A percentile compares a stretch with the other conserved stretches of the same genome.
Conservation (phyloP, 768 basidiomycete genomes). For the Exidia glandulosa region DNA sequence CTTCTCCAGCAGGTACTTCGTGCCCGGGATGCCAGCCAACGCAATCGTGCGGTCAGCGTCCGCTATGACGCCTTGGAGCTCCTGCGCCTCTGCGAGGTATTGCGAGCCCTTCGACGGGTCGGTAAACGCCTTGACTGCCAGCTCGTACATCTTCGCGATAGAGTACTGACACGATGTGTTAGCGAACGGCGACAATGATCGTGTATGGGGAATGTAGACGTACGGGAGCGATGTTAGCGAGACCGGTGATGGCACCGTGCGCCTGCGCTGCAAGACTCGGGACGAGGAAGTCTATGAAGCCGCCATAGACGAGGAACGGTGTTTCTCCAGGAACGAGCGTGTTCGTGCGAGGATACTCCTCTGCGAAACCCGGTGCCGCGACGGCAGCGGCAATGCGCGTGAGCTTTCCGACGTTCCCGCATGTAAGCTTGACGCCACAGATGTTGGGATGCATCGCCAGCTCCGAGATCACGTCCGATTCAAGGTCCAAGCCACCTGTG, state of each 20-base stretch:
- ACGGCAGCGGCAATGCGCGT: slow-evolving; percentile 69
- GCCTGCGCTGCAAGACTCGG: slow-evolving; percentile 62
- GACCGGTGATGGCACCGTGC: slow-evolving; percentile 85
- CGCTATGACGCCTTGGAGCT: slow-evolving; percentile 70
- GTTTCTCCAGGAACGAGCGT: slow-evolving; percentile 32
- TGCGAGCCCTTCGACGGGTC: slow-evolving; percentile 28
- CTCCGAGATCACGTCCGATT: slow-evolving; percentile 77
- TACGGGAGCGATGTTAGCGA: slow-evolving; percentile 75
- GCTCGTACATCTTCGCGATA: slow-evolving; percentile 46
- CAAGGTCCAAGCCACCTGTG: slow-evolving; percentile 80
- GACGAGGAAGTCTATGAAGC: slow-evolving; percentile 74
- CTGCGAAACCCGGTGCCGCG: slow-evolving; percentile 44
- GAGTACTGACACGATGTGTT: slow-evolving; percentile 28
- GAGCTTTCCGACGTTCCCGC: slow-evolving; percentile 86
- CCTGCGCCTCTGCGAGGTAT: slow-evolving; percentile 56
- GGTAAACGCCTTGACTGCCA: slow-evolving; percentile 45
- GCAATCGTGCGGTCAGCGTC: slow-evolving; percentile 73
- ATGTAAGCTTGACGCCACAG: slow-evolving; percentile 86
- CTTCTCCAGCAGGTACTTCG: slow-evolving; percentile 68
- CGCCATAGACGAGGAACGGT: slow-evolving; percentile 78
- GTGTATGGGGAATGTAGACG: slow-evolving; percentile 7
- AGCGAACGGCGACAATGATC: background rate
- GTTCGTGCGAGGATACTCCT: slow-evolving; percentile 50
- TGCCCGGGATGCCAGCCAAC: slow-evolving; percentile 66
- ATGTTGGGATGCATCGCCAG: slow-evolving; percentile 70